A percentile compares a stretch with the other conserved stretches of the same genome.
Conservation (phyloP, 1,284 basidiomycete species). For the Vanrija sp. region DNA sequence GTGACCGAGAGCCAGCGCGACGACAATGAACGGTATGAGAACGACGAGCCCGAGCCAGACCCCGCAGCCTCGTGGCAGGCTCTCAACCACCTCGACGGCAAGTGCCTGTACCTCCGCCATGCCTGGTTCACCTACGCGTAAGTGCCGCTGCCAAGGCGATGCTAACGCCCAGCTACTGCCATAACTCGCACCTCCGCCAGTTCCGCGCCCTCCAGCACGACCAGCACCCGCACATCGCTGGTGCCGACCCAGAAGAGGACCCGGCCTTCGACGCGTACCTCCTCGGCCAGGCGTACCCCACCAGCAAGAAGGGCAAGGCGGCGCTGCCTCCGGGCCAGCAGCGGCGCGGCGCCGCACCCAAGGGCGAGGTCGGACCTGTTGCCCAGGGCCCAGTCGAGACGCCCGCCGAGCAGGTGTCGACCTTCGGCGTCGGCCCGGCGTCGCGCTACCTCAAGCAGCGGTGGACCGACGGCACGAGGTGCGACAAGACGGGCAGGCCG, state of each 20-base stretch:
- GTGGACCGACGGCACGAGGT: slow-evolving; percentile 84
- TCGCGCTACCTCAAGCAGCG: slow-evolving; percentile 80
- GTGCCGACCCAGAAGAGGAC: slow-evolving; percentile 64
- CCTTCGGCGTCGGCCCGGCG: slow-evolving; percentile 26
- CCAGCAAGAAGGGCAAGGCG: slow-evolving; percentile 5
- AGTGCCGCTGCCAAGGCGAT: slow-evolving; percentile 4
- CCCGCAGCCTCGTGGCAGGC: slow-evolving; percentile 41
- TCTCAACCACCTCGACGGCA: slow-evolving; percentile 49
- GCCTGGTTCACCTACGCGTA: slow-evolving; percentile 88
- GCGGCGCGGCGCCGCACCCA: background rate
- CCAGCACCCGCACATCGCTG: slow-evolving; percentile 51
- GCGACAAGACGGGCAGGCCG: slow-evolving; percentile 79
- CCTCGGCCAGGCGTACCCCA: slow-evolving; percentile 35
- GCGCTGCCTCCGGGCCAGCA: slow-evolving; percentile 3
- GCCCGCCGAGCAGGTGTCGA: slow-evolving; percentile 23
- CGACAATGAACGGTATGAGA: slow-evolving; percentile 6
- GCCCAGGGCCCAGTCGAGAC: no score
- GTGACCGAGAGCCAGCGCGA: slow-evolving; percentile 26
- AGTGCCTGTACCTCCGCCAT: slow-evolving; percentile 50
- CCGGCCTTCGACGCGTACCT: slow-evolving; percentile 51
- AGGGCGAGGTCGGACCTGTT: background rate
- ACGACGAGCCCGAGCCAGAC: slow-evolving; percentile 39
- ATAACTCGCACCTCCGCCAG: slow-evolving; percentile 80
- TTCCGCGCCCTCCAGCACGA: slow-evolving; percentile 67
- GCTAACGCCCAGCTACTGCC: slow-evolving; percentile 62